These are phyloP conservation scores for Beauveria brongniartii DNA, from an alignment of 2,329 filamentous ascomycete genomes.

Conservation along the genomic window DNA sequence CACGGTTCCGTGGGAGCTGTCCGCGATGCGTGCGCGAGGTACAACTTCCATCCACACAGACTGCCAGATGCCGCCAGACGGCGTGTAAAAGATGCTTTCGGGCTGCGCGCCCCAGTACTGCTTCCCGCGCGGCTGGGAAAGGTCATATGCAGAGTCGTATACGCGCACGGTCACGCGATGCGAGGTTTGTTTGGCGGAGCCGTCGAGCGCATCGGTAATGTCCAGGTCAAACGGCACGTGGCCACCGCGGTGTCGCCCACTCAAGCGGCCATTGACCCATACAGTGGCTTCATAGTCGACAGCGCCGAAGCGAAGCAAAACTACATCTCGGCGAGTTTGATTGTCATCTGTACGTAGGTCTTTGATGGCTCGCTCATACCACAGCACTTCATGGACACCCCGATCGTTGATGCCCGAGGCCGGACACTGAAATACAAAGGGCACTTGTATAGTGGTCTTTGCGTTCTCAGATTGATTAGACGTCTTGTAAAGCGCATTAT, in stretches of 20 bases:
- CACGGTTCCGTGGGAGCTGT: slow-evolving; percentile 51
- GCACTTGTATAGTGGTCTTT: slow-evolving; percentile 50
- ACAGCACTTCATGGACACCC: slow-evolving; percentile 53
- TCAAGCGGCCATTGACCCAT: slow-evolving; percentile 45
- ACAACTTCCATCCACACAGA: slow-evolving; percentile 49
- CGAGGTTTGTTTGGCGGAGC: slow-evolving; percentile 13
- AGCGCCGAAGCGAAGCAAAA: no score
- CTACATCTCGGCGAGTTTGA: no score
- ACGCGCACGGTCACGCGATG: slow-evolving; percentile 45
- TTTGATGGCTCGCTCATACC: slow-evolving; percentile 50
- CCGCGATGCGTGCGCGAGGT: slow-evolving; percentile 42
- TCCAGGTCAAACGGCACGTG: slow-evolving; percentile 54
- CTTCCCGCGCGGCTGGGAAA: slow-evolving; percentile 59
- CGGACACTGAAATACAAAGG: slow-evolving; percentile 57
- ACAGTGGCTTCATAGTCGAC: slow-evolving; percentile 52
- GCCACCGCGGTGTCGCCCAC: slow-evolving; percentile 49
- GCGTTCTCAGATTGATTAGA: slow-evolving; percentile 23
- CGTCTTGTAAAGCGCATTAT: slow-evolving; percentile 31
- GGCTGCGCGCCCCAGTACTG: slow-evolving; percentile 57
- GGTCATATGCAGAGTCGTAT: slow-evolving; percentile 55
- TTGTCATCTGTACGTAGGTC: slow-evolving; percentile 40
- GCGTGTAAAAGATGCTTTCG: slow-evolving; percentile 53
- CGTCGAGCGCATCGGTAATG: slow-evolving; percentile 39
- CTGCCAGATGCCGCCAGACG: slow-evolving; percentile 51
- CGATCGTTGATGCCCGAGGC: slow-evolving; percentile 42